Evolutionary conservation across 164 flowering plant genomes (phyloP).

Genomic region (Vitis labrusca): DNA sequence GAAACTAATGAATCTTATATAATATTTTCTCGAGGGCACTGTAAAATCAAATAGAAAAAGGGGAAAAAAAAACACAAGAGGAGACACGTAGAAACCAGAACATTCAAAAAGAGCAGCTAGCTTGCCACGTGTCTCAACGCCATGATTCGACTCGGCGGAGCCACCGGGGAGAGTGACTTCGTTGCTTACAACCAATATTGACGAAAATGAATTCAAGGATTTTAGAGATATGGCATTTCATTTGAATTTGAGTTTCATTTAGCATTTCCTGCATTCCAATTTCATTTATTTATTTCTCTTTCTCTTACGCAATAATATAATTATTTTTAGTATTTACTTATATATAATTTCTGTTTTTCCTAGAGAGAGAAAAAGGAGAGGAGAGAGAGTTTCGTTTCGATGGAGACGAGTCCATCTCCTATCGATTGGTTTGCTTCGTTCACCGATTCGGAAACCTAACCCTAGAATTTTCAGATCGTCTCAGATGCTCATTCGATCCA

Average conservation of each 20-base stretch:
- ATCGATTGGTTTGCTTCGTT: not conserved
- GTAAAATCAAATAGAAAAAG: too few relatives aligned
- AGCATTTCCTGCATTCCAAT: not conserved
- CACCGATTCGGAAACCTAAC: not conserved
- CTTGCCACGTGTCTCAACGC: constrained; percentile 20
- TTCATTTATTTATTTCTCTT: constrained; percentile 4
- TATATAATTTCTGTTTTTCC: not conserved
- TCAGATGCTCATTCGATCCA: not conserved
- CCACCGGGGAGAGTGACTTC: constrained; percentile 22
- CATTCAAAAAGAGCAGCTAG: not conserved
- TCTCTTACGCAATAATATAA: not conserved
- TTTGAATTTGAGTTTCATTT: constrained; percentile 31
- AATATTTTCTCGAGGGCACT: too few relatives aligned
- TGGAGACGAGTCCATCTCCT: not conserved
- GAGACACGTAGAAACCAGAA: not conserved
- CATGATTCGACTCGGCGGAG: constrained; percentile 27
- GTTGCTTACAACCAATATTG: not conserved
- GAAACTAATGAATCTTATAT: too few relatives aligned
- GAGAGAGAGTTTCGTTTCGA: constrained; percentile 6
- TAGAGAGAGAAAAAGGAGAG: constrained; percentile 13
- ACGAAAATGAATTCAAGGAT: not conserved
- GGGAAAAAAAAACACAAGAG: not conserved
- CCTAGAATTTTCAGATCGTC: not conserved
- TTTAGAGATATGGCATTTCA: constrained; percentile 10
- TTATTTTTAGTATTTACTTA: not conserved